These are phyloP conservation scores for Sugiyamaella pinicola DNA, from an alignment of 1,139 yeast species.

Conservation along the genomic window DNA sequence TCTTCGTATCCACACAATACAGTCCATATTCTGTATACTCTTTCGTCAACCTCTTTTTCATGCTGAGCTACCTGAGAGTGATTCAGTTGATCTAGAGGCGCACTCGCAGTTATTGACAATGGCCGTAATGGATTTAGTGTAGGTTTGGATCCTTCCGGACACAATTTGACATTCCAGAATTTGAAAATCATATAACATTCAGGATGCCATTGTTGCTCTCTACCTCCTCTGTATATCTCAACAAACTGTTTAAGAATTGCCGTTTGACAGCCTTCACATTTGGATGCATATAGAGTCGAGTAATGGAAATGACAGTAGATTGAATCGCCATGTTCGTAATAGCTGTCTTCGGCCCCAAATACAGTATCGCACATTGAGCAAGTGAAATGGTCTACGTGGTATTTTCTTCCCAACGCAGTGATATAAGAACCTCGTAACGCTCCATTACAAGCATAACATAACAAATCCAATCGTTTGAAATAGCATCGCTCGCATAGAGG, in stretches of 20 bases:
- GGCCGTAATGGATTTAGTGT: conserved; percentile 32
- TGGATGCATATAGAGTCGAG: conserved; percentile 78
- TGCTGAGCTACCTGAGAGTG: conserved; percentile 56
- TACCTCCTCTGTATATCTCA: conserved; percentile 89
- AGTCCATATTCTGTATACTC: conserved; percentile 83
- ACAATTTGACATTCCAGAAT: conserved; percentile 83
- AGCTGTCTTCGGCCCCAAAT: conserved; percentile 90
- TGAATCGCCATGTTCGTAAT: conserved; percentile 81
- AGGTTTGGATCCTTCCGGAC: conserved; percentile 37
- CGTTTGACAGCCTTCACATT: conserved; percentile 91
- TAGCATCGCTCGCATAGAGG: conserved; percentile 94
- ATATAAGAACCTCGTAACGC: conserved; percentile 93
- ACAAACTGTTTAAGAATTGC: conserved; percentile 94
- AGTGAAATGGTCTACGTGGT: conserved; percentile 93
- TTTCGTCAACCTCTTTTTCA: conserved; percentile 64
- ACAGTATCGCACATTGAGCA: conserved; percentile 86
- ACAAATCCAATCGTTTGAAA: conserved; percentile 76
- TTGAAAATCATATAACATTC: conserved; percentile 98
- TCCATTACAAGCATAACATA: conserved; percentile 80
- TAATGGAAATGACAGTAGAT: conserved; percentile 93
- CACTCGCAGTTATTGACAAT: conserved; percentile 27
- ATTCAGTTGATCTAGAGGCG: conserved; percentile 43
- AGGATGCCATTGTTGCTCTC: conserved; percentile 97
- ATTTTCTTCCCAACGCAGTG: conserved; percentile 88
- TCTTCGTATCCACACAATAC: conserved; percentile 89